Evolutionary conservation across 805 yeast species (phyloP).

Genomic region (Zygosaccharomyces bisporus): DNA sequence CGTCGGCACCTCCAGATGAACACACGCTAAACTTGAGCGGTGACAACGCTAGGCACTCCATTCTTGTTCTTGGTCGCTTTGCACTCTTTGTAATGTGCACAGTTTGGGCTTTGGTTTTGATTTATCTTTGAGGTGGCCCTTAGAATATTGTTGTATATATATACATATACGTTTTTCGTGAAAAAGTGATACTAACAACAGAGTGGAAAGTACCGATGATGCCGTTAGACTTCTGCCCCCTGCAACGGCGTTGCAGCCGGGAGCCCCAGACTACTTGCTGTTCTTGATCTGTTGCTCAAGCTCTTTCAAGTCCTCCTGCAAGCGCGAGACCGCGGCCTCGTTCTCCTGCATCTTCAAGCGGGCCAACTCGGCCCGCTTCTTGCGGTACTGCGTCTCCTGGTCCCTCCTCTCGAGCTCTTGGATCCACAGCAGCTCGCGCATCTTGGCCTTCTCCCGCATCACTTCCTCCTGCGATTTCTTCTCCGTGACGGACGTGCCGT

Average conservation of each 20-base stretch:
- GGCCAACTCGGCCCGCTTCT: slow-evolving; percentile 61
- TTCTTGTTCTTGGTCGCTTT: slow-evolving; percentile 1
- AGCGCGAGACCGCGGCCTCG: slow-evolving; percentile 28
- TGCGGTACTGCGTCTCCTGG: slow-evolving; percentile 61
- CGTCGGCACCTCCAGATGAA: slow-evolving; percentile 21
- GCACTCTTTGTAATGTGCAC: too few relatives aligned
- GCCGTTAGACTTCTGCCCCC: too few relatives aligned
- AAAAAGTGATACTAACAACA: slow-evolving; percentile 4
- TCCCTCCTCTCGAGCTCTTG: slow-evolving; percentile 88
- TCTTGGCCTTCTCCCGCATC: slow-evolving; percentile 72
- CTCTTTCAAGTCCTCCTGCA: slow-evolving; percentile 30
- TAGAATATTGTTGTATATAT: neutral
- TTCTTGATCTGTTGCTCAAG: slow-evolving; percentile 24
- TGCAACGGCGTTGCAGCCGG: too few relatives aligned
- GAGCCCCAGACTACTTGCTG: neutral
- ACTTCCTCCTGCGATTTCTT: slow-evolving; percentile 57
- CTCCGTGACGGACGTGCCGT: slow-evolving; percentile 49
- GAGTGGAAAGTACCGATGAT: neutral
- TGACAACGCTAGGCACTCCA: slow-evolving; percentile 17
- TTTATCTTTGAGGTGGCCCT: neutral
- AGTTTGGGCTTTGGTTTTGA: too few relatives aligned
- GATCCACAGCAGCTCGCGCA: slow-evolving; percentile 84
- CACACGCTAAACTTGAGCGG: slow-evolving; percentile 24
- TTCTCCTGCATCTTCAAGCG: slow-evolving; percentile 42
- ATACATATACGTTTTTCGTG: slow-evolving; percentile 2